Base-by-base conservation (phyloP, 2,329 filamentous ascomycete genomes). In the Coccinonectria pachysandricola region DNA sequence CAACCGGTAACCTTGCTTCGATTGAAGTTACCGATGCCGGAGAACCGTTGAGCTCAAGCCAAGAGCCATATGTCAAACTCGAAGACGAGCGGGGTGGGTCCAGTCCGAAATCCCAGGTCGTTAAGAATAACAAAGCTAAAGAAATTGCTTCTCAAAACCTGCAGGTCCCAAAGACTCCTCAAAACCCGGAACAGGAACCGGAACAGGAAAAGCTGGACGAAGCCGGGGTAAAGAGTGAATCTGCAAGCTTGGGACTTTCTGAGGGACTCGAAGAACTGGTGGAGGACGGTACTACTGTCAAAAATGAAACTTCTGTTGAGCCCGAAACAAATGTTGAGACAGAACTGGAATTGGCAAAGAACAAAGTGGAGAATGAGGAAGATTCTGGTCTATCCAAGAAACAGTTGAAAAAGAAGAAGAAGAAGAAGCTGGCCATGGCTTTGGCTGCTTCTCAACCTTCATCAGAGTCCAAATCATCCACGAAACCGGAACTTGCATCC, bases 91-190 rank as follows among this genome's bases (percentile, higher is more conserved):
- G 36, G 40, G 44, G 40, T 48, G 42, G 43, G 37, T 45, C 43
- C 26, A 45, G 37, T 40, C 38, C 37, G 21, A 46, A 44, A 31
- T 35, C 34, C 30, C 43, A n/a, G 32, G 44, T 50, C 31, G 51
- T 54, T 32, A 48, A 47, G 30, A 48, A 54, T 32, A 53, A 53
- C 28, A 47, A 46, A 36, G 37, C 47, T 48, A 50, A 53, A 42
- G 37, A 48, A 35, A 34, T 35, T 33, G 46, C 45, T 38, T 39
- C 37, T 46, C 34, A 44, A 37, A 34, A 35, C 31, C 34, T 39
- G 36, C 44, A 52, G 41, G 42, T 49, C 38, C 34, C 43, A 32
- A 34, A 52, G 31, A 39, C 31, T 27, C 36, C 31, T 13, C 31
- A 30, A 31, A 34, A 32, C 35, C 31, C 38, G 35, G 37, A 46